Base-by-base conservation (phyloP, 352 stramenopile species). In the Pythium chondricola region DNA sequence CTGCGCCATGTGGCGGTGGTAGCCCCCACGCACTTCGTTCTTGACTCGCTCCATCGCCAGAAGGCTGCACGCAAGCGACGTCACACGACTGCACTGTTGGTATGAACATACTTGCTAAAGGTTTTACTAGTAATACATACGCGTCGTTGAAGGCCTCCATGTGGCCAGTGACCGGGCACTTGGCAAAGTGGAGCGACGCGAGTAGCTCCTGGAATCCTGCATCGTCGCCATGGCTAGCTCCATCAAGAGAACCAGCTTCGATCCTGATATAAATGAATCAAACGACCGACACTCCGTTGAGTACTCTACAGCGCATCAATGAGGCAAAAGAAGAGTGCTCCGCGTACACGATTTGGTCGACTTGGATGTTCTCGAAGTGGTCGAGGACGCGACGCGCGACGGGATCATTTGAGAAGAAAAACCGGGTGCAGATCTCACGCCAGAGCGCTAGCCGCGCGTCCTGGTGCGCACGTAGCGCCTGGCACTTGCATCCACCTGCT, bases 301-400 rank as follows among this genome's bases (percentile, higher is more conserved):
- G 8, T 16, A 3, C 11, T 27, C 5, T 31, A 36, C 9, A 21
- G 21, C 14, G 13, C 25, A 39, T 29, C 29, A 11, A 7, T 30
- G 3, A 2, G 14, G 39, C 8, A 41, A 41, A n/a, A n/a, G n/a
- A n/a, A n/a, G n/a, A n/a, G n/a, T n/a, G n/a, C n/a, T n/a, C n/a
- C n/a, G n/a, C 44, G 32, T 31, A 87, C 79, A 67, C 74, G 45
- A 88, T 73, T 47, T 84, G 69, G 37, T 88, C 77, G 43, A 79
- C 63, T 63, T 72, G 81, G 40, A 53, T 55, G 29, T 59, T 64
- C 54, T 88, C 80, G 45, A 88, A 88, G 53, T 68, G 69, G 43
- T 84, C 71, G 39, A 91, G 51, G 39, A 88, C 71, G 37, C 72
- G 73, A 61, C 85, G 81, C 30, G 80, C 74, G 30, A 52, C 26